Conservation (phyloP, 352 stramenopile genomes). For the Phytophthora lateralis region DNA sequence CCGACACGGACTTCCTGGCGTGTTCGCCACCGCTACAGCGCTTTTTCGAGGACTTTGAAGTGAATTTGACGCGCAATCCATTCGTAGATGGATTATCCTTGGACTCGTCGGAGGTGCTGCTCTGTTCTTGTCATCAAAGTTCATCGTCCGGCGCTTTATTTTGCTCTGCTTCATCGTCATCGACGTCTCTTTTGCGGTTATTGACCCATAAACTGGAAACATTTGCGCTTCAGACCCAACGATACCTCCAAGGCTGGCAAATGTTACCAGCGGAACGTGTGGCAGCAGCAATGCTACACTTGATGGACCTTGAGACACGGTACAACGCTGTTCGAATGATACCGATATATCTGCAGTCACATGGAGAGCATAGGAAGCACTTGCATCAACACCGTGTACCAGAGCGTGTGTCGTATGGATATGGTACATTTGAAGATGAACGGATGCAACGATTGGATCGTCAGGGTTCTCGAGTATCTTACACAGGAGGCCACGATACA, state of each 20-base stretch:
- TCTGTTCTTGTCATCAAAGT: constrained; percentile 63
- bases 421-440: constrained; percentile 28
- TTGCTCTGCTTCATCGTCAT: constrained; percentile 34
- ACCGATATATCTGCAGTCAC: constrained; percentile 53
- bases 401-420: not conserved
- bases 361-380: constrained; percentile 13
- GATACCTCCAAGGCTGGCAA: constrained; percentile 56
- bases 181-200: constrained; percentile 60
- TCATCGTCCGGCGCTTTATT: constrained; percentile 29
- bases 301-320: constrained; percentile 60
- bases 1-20: constrained; percentile 55
- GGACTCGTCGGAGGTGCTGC: constrained; percentile 70
- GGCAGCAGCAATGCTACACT: constrained; percentile 52
- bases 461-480: not conserved
- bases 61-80: constrained; percentile 59
- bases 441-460: constrained; percentile 12
- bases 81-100: constrained; percentile 68
- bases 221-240: constrained; percentile 51
- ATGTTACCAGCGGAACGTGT: constrained; percentile 59
- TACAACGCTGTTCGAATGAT: constrained; percentile 60
- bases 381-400: not conserved
- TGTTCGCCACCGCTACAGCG: constrained; percentile 38
- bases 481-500: not conserved
- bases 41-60: constrained; percentile 53
- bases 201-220: constrained; percentile 57